phyloP scores from a whole-genome alignment of 164 flowering plant species.

The Vitis amurensis region DNA sequence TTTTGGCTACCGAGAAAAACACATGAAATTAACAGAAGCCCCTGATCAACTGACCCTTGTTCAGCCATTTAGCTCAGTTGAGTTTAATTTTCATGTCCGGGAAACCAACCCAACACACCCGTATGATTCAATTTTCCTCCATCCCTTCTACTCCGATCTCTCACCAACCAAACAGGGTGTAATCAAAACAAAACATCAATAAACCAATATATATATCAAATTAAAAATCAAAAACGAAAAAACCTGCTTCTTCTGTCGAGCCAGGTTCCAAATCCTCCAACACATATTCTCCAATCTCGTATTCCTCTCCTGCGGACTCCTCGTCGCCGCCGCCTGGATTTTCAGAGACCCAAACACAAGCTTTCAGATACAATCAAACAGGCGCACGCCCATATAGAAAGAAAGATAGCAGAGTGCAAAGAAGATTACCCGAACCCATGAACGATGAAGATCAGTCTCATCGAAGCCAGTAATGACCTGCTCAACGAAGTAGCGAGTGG shows the following conservation, averaged over 20 bases:
- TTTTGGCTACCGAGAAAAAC: too few relatives aligned
- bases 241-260: slow-evolving; percentile 97
- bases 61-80: too few relatives aligned
- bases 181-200: too few relatives aligned
- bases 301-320: slow-evolving; percentile 99
- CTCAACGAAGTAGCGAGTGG: slow-evolving; percentile 94
- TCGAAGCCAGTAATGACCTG: slow-evolving; percentile 96
- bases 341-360: not conserved
- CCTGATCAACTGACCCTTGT: too few relatives aligned
- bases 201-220: not conserved
- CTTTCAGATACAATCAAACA: slow-evolving; percentile 4
- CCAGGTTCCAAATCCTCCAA: slow-evolving; percentile 99
- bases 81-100: too few relatives aligned
- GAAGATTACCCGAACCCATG: slow-evolving; percentile 72
- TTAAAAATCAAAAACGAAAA: not conserved
- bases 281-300: slow-evolving; percentile 99
- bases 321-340: slow-evolving; percentile 67
- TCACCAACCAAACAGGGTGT: too few relatives aligned
- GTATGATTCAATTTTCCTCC: too few relatives aligned
- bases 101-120: too few relatives aligned
- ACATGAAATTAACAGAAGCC: too few relatives aligned
- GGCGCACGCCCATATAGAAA: not conserved
- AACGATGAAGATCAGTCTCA: slow-evolving; percentile 96
- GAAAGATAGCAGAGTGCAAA: not conserved
- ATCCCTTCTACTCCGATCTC: too few relatives aligned